phyloP scores from a whole-genome alignment of 1,139 yeast genomes.

The Blastobotrys arbuscula region DNA sequence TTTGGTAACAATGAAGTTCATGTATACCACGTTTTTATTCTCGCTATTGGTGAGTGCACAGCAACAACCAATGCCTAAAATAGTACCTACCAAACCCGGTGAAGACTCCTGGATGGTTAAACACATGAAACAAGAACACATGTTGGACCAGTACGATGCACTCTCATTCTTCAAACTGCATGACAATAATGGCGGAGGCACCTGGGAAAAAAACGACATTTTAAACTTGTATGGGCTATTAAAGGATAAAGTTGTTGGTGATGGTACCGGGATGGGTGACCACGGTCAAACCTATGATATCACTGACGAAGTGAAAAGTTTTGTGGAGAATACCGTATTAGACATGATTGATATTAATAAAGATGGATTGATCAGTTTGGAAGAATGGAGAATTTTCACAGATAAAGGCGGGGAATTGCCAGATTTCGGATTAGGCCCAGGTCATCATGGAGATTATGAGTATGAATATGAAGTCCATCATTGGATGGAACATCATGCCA shows the following conservation, averaged over 20 bases:
- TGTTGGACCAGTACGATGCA: slow-evolving; percentile 65
- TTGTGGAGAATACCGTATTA: slow-evolving; percentile 53
- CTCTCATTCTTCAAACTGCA: slow-evolving; percentile 77
- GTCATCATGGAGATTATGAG: slow-evolving; percentile 94
- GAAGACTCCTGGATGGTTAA: slow-evolving; percentile 35
- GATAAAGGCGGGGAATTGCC: slow-evolving; percentile 69
- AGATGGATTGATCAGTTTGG: slow-evolving; percentile 60
- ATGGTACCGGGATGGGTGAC: slow-evolving; percentile 84
- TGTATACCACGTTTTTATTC: no score
- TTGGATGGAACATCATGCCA: slow-evolving; percentile 81
- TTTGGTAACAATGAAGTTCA: no score
- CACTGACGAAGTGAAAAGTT: slow-evolving; percentile 48
- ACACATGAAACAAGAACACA: slow-evolving; percentile 92
- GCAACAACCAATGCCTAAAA: slow-evolving; percentile 9
- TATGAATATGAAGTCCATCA: slow-evolving; percentile 91
- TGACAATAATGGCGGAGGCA: slow-evolving; percentile 49
- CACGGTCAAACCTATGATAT: slow-evolving; percentile 60
- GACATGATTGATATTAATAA: slow-evolving; percentile 55
- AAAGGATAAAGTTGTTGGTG: slow-evolving; percentile 70
- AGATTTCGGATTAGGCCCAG: slow-evolving; percentile 93
- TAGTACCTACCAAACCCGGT: slow-evolving; percentile 13
- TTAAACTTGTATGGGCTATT: slow-evolving; percentile 73
- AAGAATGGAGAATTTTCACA: slow-evolving; percentile 68
- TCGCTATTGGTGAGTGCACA: no score
- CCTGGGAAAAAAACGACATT: slow-evolving; percentile 52